Base-by-base conservation (phyloP, 257 asterid species). In the Catharanthus roseus region DNA sequence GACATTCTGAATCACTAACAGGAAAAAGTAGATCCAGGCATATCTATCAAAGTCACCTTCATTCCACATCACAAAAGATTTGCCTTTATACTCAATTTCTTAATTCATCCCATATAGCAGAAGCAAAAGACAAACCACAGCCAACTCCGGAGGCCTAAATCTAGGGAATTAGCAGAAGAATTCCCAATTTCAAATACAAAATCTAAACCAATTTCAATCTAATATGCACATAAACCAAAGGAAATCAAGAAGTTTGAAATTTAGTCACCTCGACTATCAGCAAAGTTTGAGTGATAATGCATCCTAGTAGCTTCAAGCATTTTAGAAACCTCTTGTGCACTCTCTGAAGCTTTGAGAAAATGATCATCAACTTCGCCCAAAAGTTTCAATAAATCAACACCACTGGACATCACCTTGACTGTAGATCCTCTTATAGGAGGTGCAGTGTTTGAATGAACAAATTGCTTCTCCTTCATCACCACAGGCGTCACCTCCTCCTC, bases 271-370 rank as follows among this genome's bases (percentile, higher is more conserved):
- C 90, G 87, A 85, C 90, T 88, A 84, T 93, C 97, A 0, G 99
- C 96, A 61, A 93, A 93, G 76, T 91, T 93, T 0, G 96, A 89
- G 83, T 93, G 99, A 74, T 91, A 93, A 82, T 93, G 99, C 88
- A 93, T 71, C 81, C 87, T 81, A 1, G 96, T 89, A 51, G 99
- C 99, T 87, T 93, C 99, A 31, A 93, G 89, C 96, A 86, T 88
- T 90, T 85, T 89, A 0, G 99, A 93, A 56, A 93, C 99, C 85
- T 82, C 95, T 75, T 91, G 96, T 0, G 97, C 89, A 77, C 88
- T 77, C 80, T 89, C 89, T 31, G 96, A 91, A 84, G 97, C 95
- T 82, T 86, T 83, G 31, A 93, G 85, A 78, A 93, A 93, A 77
- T 86, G 90, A 85, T 93, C 97, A 71, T 93, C 99, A 21, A 93